These are phyloP conservation scores for Ceriops decandra DNA, from an alignment of 345 rosid genomes.

Conservation along the genomic window DNA sequence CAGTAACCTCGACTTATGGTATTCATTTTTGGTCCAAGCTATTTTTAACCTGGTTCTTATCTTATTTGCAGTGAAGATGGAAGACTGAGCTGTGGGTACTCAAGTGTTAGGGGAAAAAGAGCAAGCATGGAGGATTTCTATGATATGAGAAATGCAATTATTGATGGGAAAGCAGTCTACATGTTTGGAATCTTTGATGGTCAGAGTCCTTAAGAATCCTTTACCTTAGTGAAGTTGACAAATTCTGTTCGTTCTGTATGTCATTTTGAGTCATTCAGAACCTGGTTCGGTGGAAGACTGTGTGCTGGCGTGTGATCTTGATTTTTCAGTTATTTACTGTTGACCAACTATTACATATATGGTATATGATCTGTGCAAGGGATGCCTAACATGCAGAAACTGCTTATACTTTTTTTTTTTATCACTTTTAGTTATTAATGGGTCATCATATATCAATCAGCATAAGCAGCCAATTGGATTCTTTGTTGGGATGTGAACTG, in stretches of 20 bases:
- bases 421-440: not conserved
- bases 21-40: not conserved
- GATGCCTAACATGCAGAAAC: no score
- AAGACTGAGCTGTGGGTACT: conserved; percentile 87
- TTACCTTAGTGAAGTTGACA: conserved; percentile 10
- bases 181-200: conserved; percentile 99
- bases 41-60: conserved; percentile 10
- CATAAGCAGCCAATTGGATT: not conserved
- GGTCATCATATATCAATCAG: not conserved
- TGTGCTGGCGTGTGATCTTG: not conserved
- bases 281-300: conserved; percentile 10
- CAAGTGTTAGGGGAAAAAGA: conserved; percentile 96
- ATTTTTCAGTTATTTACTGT: conserved; percentile 8
- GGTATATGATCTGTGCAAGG: not conserved
- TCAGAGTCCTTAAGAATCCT: conserved; percentile 34
- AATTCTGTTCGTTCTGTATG: not conserved
- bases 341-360: not conserved
- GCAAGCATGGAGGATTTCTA: conserved; percentile 93
- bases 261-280: conserved; percentile 7
- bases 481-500: not conserved
- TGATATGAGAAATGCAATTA: conserved; percentile 64
- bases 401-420: not conserved
- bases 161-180: conserved; percentile 70
- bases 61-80: conserved; percentile 73
- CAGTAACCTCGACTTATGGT: not conserved